Evolutionary conservation across 768 basidiomycete genomes (phyloP), one percentile per base, ranked within the genome.

Genomic region (Termitomyces heimii): DNA sequence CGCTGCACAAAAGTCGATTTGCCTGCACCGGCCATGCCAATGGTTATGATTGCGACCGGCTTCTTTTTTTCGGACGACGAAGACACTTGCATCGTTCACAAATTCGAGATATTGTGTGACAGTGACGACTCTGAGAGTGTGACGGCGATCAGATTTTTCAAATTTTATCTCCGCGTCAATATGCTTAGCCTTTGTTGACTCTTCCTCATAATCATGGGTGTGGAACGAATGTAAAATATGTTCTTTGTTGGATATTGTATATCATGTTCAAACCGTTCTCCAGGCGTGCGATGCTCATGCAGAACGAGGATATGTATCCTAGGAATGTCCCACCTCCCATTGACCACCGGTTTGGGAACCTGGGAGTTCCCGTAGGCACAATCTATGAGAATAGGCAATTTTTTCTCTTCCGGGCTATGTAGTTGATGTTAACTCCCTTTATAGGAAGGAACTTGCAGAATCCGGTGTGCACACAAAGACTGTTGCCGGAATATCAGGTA

Each of bases 1-100:
- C 93, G 84, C 63, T 97, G 93, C 20, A 99, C 92, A 68, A 99
- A 92, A 3, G 96, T 98, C 6, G 97, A 98, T 76, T 98, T 98
- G 59, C 96, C 96, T 3, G 92, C 92, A 5, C 95, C 95, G 0
- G 94, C 95, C 93, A 96, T 96, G 22, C 94, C 94, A 60, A 97
- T 95, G 42, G 90, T 87, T 62, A 97, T 86, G 53, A 97, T 91
- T 5, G 89, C 85, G 7, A 86, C 79, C 0, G 94, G 92, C 65
- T 91, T 84, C 65, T 84, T 76, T 58, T 74, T 37, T 32, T 16
- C 65, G 14, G 37, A 52, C 14, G 65, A 60, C 22, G 57, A 56
- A 16, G 63, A 62, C n/a, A 58, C 44, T 32, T 57, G 60, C 62
- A 67, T 67, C 20, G 37, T 40, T 24, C 32, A 29, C n/a, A 2